Evolutionary conservation across 2,329 filamentous ascomycete species (phyloP).

Genomic region (Furcasterigmium furcatum): DNA sequence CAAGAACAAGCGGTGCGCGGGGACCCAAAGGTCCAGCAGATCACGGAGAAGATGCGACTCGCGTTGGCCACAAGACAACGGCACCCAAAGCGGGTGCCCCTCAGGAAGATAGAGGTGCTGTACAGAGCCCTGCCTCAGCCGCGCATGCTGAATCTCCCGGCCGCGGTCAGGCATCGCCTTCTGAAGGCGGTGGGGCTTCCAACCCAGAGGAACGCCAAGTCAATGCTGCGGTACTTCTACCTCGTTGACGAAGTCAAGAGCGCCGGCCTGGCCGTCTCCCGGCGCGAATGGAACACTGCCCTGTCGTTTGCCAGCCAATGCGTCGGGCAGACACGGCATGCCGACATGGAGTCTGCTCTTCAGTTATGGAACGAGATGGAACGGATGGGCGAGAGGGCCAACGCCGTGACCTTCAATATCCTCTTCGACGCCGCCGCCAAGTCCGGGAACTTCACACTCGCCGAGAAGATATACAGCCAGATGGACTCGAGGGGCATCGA

Average conservation of each 20-base stretch:
- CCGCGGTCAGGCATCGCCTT: slow-evolving; percentile 56
- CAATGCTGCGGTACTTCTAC: slow-evolving; percentile 80
- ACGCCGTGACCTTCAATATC: slow-evolving; percentile 86
- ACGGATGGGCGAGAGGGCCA: slow-evolving; percentile 59
- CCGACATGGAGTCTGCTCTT: slow-evolving; percentile 66
- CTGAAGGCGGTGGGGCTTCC: slow-evolving; percentile 67
- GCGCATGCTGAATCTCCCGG: slow-evolving; percentile 46
- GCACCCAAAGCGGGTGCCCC: slow-evolving; percentile 34
- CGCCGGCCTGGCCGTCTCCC: slow-evolving; percentile 65
- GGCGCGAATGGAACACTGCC: slow-evolving; percentile 78
- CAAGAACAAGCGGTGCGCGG: slow-evolving; percentile 32
- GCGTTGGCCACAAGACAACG: slow-evolving; percentile 37
- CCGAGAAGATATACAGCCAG: slow-evolving; percentile 80
- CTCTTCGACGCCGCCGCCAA: slow-evolving; percentile 87
- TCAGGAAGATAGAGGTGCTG: slow-evolving; percentile 43
- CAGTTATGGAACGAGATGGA: slow-evolving; percentile 91
- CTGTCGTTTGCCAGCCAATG: slow-evolving; percentile 76
- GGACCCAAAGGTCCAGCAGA: slow-evolving; percentile 27
- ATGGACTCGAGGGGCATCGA: slow-evolving; percentile 67
- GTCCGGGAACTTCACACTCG: slow-evolving; percentile 77
- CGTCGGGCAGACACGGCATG: slow-evolving; percentile 52
- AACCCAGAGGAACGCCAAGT: slow-evolving; percentile 49
- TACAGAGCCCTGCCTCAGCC: slow-evolving; percentile 50
- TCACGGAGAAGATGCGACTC: slow-evolving; percentile 34
- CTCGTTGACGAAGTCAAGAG: slow-evolving; percentile 80